Conservation (phyloP, 495 filamentous ascomycete species). For the Hyaloscypha finlandica region DNA sequence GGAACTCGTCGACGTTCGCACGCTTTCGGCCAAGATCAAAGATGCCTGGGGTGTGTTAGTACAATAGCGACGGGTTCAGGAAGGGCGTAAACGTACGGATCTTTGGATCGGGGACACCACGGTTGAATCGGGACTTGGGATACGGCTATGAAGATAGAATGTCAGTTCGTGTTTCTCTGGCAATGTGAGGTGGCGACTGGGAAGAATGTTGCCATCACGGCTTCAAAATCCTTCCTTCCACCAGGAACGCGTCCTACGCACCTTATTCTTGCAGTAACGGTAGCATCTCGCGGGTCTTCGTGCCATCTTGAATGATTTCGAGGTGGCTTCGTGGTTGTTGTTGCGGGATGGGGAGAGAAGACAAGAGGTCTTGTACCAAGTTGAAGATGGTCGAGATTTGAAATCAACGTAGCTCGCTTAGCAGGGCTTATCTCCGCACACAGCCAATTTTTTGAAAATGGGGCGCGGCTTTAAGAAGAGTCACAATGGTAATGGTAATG, state of each 20-base stretch:
- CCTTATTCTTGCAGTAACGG: slow-evolving; percentile 99
- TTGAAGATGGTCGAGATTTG: slow-evolving; percentile 3
- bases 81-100: slow-evolving; percentile 45
- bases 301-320: slow-evolving; percentile 85
- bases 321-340: slow-evolving; percentile 47
- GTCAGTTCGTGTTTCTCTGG: slow-evolving; percentile 13
- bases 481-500: too few relatives aligned
- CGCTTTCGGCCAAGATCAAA: slow-evolving; percentile 99
- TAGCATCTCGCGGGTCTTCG: slow-evolving; percentile 98
- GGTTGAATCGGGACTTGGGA: slow-evolving; percentile 99
- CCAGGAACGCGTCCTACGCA: slow-evolving; percentile 47
- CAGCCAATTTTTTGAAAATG: slow-evolving; percentile 2
- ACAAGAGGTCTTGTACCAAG: not conserved
- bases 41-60: slow-evolving; percentile 54
- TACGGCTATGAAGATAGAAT: slow-evolving; percentile 66
- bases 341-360: slow-evolving; percentile 28
- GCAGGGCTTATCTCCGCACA: not conserved
- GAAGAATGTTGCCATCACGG: not conserved
- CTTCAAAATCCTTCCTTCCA: slow-evolving; percentile 9
- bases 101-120: slow-evolving; percentile 99
- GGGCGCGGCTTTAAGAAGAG: not conserved
- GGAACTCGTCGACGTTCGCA: slow-evolving; percentile 98
- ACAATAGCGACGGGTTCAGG: not conserved
- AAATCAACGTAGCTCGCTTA: slow-evolving; percentile 1
- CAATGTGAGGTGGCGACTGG: slow-evolving; percentile 10